Conservation (phyloP, 148 eudicot species). For the Rhododendron kiyosumense region DNA sequence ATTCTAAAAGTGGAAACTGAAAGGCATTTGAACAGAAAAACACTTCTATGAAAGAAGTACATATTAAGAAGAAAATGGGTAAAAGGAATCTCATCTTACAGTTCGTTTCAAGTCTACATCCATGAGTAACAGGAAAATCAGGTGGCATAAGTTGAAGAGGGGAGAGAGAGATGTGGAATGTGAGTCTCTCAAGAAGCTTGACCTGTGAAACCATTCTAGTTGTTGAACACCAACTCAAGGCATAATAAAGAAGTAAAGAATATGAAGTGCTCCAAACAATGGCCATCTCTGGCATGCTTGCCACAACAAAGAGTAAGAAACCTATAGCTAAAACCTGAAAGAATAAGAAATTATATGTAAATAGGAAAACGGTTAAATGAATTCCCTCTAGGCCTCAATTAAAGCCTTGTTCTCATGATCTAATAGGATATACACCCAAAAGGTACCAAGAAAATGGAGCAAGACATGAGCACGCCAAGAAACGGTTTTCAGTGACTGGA, state of each 20-base stretch:
- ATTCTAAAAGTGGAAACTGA: not conserved
- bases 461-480: not conserved
- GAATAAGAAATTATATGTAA: not conserved
- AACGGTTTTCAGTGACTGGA: not conserved
- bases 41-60: not conserved
- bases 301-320: not conserved
- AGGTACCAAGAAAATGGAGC: not conserved
- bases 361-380: not conserved
- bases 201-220: not conserved
- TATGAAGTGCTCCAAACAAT: not conserved
- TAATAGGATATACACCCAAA: not conserved
- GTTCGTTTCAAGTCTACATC: constrained; percentile 2
- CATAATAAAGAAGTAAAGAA: not conserved
- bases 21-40: not conserved
- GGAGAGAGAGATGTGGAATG: not conserved
- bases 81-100: not conserved
- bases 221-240: not conserved
- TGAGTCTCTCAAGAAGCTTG: not conserved
- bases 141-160: not conserved
- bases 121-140: not conserved
- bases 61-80: not conserved
- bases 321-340: not conserved
- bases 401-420: not conserved
- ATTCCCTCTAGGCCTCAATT: not conserved
- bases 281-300: not conserved